Conservation (phyloP, 169 alveolate genomes). For the Sarcocystis neurona region DNA sequence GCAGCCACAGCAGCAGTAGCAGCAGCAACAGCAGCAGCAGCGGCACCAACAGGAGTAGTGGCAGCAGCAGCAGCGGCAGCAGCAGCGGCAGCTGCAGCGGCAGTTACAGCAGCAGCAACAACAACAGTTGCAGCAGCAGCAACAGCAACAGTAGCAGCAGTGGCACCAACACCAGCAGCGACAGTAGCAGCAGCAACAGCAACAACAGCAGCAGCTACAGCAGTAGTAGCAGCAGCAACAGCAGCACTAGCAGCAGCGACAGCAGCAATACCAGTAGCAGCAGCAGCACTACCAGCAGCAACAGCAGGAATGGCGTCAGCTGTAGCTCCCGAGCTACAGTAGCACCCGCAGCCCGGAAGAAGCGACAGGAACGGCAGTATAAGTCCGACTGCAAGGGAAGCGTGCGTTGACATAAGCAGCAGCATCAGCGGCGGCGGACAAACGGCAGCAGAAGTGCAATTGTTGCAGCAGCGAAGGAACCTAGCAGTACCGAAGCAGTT, state of each 20-base stretch:
- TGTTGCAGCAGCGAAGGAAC: too few relatives aligned
- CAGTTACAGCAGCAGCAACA: background rate
- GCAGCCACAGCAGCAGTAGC: background rate
- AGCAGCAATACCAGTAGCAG: background rate
- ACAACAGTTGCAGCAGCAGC: slow-evolving; percentile 16
- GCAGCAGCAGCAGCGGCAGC: slow-evolving; percentile 6
- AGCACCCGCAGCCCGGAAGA: too few relatives aligned
- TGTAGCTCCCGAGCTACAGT: background rate
- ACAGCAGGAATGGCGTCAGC: slow-evolving; percentile 4
- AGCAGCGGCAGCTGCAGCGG: slow-evolving; percentile 13
- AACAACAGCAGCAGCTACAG: too few relatives aligned
- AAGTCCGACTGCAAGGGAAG: too few relatives aligned
- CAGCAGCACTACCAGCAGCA: background rate
- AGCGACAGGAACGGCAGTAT: too few relatives aligned
- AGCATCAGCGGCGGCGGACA: too few relatives aligned
- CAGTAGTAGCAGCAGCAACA: background rate
- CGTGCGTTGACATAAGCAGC: too few relatives aligned
- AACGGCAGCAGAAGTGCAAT: too few relatives aligned
- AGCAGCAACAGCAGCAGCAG: background rate
- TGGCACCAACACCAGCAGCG: too few relatives aligned
- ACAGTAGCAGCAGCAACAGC: too few relatives aligned
- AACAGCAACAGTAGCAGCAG: slow-evolving; percentile 23
- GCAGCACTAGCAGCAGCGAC: background rate
- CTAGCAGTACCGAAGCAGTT: too few relatives aligned
- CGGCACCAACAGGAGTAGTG: background rate